Percentiles rank a stretch among this genome's conserved stretches.
phyloP scores from a whole-genome alignment of 441 rosid species.

The Biscutella laevigata region DNA sequence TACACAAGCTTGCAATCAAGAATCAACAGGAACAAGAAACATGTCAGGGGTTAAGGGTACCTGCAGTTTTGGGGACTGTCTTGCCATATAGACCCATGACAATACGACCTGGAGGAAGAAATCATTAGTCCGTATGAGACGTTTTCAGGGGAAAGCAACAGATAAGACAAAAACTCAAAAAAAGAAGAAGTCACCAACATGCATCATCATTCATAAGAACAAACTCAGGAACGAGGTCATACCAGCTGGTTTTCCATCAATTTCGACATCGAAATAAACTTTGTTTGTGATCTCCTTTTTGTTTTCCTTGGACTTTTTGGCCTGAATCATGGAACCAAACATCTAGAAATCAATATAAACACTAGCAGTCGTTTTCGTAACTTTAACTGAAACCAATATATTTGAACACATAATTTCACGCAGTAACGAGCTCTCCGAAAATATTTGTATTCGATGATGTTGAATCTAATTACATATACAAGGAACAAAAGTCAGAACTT shows the following conservation, averaged over 20 bases:
- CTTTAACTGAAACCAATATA: neutral
- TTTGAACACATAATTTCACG: neutral
- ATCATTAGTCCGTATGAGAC: neutral
- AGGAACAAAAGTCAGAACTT: neutral
- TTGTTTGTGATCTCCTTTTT: constrained; percentile 49
- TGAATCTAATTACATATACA: neutral
- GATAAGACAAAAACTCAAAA: no score
- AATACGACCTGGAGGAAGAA: constrained; percentile 47
- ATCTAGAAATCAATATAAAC: constrained; percentile 4
- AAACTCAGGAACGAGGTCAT: neutral
- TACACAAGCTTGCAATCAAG: neutral
- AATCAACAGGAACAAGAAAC: neutral
- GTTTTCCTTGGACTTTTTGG: constrained; percentile 35
- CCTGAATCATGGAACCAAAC: constrained; percentile 30
- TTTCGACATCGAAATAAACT: constrained; percentile 62
- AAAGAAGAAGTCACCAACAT: neutral
- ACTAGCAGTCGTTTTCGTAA: neutral
- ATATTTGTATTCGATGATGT: neutral
- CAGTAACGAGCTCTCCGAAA: constrained; percentile 5
- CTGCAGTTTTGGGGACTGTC: constrained; percentile 62
- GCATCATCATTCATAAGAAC: no score
- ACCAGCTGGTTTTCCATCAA: constrained; percentile 64
- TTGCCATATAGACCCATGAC: constrained; percentile 61
- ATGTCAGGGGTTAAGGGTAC: constrained; percentile 18
- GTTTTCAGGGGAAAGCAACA: neutral